A percentile compares a stretch with the other conserved stretches of the same genome.
phyloP scores from a whole-genome alignment of 257 asterid genomes.

The Agastache rugosa region DNA sequence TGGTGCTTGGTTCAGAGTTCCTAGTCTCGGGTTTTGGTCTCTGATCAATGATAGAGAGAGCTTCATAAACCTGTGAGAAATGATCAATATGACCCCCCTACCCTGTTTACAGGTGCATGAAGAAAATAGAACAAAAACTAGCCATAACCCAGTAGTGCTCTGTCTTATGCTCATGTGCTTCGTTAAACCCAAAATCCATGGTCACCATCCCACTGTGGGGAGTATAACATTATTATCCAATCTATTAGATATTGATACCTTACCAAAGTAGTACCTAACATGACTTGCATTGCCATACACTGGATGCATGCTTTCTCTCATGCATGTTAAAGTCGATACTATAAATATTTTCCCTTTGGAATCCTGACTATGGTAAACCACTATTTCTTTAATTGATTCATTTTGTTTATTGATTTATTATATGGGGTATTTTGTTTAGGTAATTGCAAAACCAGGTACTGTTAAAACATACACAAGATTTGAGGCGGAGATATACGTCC shows the following conservation, averaged over 20 bases:
- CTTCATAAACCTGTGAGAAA: not conserved
- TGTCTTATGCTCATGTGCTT: not conserved
- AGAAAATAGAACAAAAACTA: not conserved
- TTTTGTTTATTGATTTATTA: not conserved
- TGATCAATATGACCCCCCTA: not conserved
- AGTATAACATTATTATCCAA: not conserved
- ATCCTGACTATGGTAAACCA: not conserved
- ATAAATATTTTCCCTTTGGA: not conserved
- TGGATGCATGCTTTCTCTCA: not conserved
- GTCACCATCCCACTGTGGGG: not conserved
- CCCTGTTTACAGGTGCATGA: not conserved
- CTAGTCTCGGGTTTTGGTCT: not conserved
- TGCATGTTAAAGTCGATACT: conserved; percentile 6
- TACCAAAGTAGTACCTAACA: not conserved
- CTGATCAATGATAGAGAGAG: not conserved
- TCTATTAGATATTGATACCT: not conserved
- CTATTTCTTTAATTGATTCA: conserved; percentile 13
- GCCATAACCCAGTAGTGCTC: not conserved
- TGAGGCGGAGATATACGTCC: conserved; percentile 97
- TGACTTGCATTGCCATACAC: not conserved
- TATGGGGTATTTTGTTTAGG: conserved; percentile 50
- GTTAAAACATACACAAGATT: conserved; percentile 88
- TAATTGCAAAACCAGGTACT: conserved; percentile 87
- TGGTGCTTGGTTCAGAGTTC: not conserved
- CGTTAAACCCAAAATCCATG: not conserved